phyloP scores from a whole-genome alignment of 1,284 basidiomycete species.

The Heterobasidion irregulare region DNA sequence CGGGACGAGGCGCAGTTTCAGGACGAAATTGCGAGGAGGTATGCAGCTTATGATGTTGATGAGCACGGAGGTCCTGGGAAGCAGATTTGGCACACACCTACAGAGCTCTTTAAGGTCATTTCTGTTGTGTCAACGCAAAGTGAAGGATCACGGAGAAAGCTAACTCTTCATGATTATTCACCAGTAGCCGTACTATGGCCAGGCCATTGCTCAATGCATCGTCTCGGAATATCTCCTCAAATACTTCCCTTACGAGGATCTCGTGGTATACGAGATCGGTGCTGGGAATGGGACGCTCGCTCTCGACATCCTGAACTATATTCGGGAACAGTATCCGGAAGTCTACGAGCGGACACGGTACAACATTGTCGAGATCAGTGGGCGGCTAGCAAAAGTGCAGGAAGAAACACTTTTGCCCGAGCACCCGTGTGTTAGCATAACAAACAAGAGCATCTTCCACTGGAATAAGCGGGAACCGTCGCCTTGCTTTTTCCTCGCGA shows the following conservation, averaged over 20 bases:
- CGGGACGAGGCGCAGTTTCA: constrained; percentile 75
- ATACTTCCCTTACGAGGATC: constrained; percentile 93
- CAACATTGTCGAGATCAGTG: constrained; percentile 91
- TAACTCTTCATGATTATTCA: not conserved
- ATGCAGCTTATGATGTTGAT: constrained; percentile 61
- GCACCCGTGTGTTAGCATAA: constrained; percentile 63
- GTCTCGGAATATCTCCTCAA: constrained; percentile 89
- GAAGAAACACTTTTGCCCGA: constrained; percentile 42
- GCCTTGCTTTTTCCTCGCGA: constrained; percentile 88
- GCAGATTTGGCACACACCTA: constrained; percentile 99
- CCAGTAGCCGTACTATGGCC: constrained; percentile 85
- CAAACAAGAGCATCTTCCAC: constrained; percentile 82
- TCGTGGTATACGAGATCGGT: constrained; percentile 95
- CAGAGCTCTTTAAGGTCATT: constrained; percentile 91
- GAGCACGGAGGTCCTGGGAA: constrained; percentile 65
- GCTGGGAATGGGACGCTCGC: constrained; percentile 97
- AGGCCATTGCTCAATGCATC: constrained; percentile 83
- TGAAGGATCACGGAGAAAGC: not conserved
- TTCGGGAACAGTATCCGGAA: constrained; percentile 77
- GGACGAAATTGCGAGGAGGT: constrained; percentile 69
- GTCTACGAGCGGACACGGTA: constrained; percentile 89
- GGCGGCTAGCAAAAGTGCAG: constrained; percentile 71
- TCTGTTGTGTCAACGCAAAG: not conserved
- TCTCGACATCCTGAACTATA: constrained; percentile 76
- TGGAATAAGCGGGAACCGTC: constrained; percentile 74